Evolutionary conservation across 257 asterid genomes (phyloP).

Genomic region (Solanum acaule): DNA sequence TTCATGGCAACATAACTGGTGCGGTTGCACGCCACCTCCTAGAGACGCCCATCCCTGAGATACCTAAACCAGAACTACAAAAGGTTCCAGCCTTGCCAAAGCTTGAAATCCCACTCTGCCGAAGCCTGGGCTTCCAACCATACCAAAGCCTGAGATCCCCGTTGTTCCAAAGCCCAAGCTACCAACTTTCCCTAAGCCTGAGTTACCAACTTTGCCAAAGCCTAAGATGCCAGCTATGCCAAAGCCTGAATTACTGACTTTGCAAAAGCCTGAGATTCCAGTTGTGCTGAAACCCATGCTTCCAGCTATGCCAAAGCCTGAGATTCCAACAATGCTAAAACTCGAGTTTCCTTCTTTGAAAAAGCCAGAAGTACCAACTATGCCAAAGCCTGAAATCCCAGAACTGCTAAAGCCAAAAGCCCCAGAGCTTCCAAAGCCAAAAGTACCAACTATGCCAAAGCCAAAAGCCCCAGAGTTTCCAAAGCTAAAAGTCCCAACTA

Average conservation of each 20-base stretch:
- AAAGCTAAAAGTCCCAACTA: not conserved
- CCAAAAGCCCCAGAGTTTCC: not conserved
- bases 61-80: not conserved
- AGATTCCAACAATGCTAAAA: no score
- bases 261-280: not conserved
- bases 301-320: not conserved
- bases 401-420: no score
- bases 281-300: not conserved
- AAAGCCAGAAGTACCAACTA: no score
- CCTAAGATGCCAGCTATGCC: not conserved
- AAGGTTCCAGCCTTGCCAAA: not conserved
- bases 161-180: not conserved
- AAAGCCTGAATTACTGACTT: not conserved
- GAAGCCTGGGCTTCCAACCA: slow-evolving; percentile 1
- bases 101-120: not conserved
- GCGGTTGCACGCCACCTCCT: slow-evolving; percentile 15
- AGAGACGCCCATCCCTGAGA: not conserved
- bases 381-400: not conserved
- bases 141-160: slow-evolving; percentile 17
- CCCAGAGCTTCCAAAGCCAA: not conserved
- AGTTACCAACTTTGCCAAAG: not conserved
- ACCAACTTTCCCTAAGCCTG: not conserved
- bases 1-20: not conserved
- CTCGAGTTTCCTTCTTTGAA: no score
- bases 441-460: not conserved